These are phyloP conservation scores for Termitomyces sp. DNA, from an alignment of 768 basidiomycete species.

Conservation along the genomic window DNA sequence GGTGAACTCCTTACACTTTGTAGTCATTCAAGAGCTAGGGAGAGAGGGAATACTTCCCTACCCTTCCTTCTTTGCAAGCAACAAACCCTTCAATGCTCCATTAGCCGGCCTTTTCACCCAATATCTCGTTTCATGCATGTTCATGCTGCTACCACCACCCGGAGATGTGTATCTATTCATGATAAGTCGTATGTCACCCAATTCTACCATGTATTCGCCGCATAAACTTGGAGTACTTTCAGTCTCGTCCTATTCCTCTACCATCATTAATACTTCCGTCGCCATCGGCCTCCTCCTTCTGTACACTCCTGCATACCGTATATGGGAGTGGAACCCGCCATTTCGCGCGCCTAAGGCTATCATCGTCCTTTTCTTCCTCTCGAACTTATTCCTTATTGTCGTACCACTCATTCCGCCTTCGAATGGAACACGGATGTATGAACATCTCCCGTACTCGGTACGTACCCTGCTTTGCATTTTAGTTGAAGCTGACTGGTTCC, in stretches of 20 bases:
- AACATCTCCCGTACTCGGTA: constrained; percentile 65
- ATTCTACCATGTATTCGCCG: background rate
- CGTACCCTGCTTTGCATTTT: constrained; percentile 26
- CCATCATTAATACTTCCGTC: constrained; percentile 54
- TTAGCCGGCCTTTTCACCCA: constrained; percentile 57
- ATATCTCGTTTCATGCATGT: constrained; percentile 50
- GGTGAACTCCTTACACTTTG: background rate
- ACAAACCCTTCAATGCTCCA: constrained; percentile 66
- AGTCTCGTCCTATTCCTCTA: constrained; percentile 56
- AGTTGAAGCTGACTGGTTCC: constrained; percentile 18
- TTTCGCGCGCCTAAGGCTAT: constrained; percentile 49
- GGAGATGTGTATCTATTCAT: constrained; percentile 75
- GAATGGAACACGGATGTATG: constrained; percentile 45
- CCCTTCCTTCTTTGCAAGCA: constrained; percentile 64
- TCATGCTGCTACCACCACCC: constrained; percentile 53
- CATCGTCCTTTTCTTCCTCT: constrained; percentile 51
- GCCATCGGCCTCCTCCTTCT: constrained; percentile 61
- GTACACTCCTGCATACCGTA: constrained; percentile 37
- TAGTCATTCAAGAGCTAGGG: constrained; percentile 71
- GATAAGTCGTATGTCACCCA: constrained; percentile 45
- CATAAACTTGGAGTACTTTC: background rate
- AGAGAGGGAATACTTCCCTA: constrained; percentile 66
- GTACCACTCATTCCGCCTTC: constrained; percentile 62
- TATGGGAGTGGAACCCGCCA: constrained; percentile 58
- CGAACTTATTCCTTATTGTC: constrained; percentile 59